Evolutionary conservation across 306 rosid species (phyloP), one percentile per base, ranked within the genome.

Genomic region (Datisca glomerata): DNA sequence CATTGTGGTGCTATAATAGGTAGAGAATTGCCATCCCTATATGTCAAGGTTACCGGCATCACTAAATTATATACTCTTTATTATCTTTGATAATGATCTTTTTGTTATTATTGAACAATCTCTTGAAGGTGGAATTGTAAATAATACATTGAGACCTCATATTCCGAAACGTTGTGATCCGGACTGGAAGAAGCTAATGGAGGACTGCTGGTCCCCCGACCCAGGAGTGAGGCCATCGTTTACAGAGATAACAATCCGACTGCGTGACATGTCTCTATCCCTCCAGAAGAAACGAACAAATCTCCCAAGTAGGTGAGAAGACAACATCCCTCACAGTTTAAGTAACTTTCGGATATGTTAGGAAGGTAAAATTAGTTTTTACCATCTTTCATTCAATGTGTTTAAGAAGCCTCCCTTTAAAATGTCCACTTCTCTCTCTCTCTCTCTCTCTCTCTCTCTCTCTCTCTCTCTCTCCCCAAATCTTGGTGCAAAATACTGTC

Each of bases 1-100:
- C 96, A 91, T 41, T 91, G 96, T 37, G 98, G 98, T 43, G 76
- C 94, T 48, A 91, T 91, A 53, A 91, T 91, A 60, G 92, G 98
- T 81, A 63, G 59, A 53, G 11, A 18, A 52, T 43, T 62, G 43
- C 42, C 25, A 41, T 10, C 33, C 13, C 12, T 18, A n/a, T n/a
- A n/a, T n/a, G n/a, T n/a, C n/a, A n/a, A n/a, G n/a, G n/a, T n/a
- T n/a, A n/a, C n/a, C n/a, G n/a, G n/a, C n/a, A n/a, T n/a, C n/a
- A n/a, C n/a, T n/a, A n/a, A n/a, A n/a, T n/a, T n/a, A n/a, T n/a
- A n/a, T n/a, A n/a, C 8, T 12, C 39, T 17, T 23, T 17, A 2
- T 38, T 24, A 8, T 24, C 5, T 21, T 11, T 14, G 8, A 17
- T 38, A 36, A 27, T 60, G 41, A 64, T 54, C 18, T 32, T 18